Base-by-base conservation (phyloP, 2,329 filamentous ascomycete species). In the Penicillium freii region DNA sequence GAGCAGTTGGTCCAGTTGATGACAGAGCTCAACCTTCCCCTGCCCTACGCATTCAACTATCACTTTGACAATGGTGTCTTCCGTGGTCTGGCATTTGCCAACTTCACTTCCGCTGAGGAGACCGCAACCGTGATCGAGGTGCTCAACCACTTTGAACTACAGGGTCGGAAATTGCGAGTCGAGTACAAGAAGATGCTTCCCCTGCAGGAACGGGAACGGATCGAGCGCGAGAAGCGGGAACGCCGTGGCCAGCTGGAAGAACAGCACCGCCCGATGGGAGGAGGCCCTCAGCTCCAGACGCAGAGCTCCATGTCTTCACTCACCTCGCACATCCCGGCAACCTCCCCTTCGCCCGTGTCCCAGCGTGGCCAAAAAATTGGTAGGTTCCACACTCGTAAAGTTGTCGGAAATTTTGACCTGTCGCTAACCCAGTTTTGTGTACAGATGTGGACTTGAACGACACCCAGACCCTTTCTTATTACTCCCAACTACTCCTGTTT, bases 101-200 rank as follows among this genome's bases (percentile, higher is more conserved):
- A 99, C 77, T 99, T 97, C 75, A 96, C 94, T 36, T 96, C 91
- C 17, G 87, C 94, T 1, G 90, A 97, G 63, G 94, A 99, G 75
- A 99, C 94, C 0, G 89, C 90, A 13, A 84, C 88, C 49, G 94
- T 97, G 49, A 99, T 99, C 61, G 89, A 96, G 57, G 84, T 88
- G 51, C 89, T 99, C 83, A 99, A 99, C 71, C 92, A 96, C 67
- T 89, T 97, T 75, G 94, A 97, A 70, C 85, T 99, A 9, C 92
- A 96, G 72, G 94, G 94, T 45, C 85, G 94, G 60, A 97, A 97
- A 78, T 80, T 99, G 65, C 85, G 94, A 48, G 94, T 99, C 27
- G 94, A 99, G 76, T 99, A 97, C 80, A 99, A 99, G 82, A 97
- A 97, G 80, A 97, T 99, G 94, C 84, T 99, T 5, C 94, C 94